Evolutionary conservation across 2,329 filamentous ascomycete species (phyloP).

Genomic region (Penicillium sp.): DNA sequence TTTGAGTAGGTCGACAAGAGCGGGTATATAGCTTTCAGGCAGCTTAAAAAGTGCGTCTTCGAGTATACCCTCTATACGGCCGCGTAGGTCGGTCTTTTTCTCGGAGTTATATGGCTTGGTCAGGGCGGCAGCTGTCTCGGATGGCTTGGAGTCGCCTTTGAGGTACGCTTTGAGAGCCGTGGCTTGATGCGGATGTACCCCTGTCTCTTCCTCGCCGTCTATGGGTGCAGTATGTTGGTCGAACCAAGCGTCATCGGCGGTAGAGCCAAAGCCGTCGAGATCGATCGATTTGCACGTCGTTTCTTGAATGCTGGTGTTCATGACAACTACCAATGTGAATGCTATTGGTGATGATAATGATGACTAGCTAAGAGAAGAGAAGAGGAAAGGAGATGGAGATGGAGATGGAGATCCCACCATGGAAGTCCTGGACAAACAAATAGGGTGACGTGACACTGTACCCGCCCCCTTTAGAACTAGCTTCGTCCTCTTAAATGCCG

Average conservation of each 20-base stretch:
- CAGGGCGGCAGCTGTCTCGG: not conserved
- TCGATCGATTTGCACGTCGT: not conserved
- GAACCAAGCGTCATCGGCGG: not conserved
- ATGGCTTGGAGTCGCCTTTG: not conserved
- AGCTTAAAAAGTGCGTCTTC: constrained; percentile 2
- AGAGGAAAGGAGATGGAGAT: too few species aligned
- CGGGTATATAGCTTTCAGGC: not conserved
- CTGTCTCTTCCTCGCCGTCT: constrained; percentile 2
- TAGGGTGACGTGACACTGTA: too few species aligned
- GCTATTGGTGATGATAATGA: too few species aligned
- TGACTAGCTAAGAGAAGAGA: too few species aligned
- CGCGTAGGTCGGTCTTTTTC: not conserved
- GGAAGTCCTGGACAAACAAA: too few species aligned
- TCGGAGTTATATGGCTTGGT: not conserved
- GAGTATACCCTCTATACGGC: not conserved
- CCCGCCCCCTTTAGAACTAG: too few species aligned
- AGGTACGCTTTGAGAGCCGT: constrained; percentile 1
- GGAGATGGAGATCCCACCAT: too few species aligned
- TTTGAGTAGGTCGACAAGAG: not conserved
- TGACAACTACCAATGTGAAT: too few species aligned
- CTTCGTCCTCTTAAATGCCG: too few species aligned
- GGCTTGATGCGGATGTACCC: not conserved
- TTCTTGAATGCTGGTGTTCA: not conserved
- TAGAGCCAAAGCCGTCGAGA: not conserved
- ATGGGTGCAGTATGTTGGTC: constrained; percentile 2